Base-by-base conservation (phyloP, 2,329 filamentous ascomycete species). In the Epichloe gansuensis region DNA sequence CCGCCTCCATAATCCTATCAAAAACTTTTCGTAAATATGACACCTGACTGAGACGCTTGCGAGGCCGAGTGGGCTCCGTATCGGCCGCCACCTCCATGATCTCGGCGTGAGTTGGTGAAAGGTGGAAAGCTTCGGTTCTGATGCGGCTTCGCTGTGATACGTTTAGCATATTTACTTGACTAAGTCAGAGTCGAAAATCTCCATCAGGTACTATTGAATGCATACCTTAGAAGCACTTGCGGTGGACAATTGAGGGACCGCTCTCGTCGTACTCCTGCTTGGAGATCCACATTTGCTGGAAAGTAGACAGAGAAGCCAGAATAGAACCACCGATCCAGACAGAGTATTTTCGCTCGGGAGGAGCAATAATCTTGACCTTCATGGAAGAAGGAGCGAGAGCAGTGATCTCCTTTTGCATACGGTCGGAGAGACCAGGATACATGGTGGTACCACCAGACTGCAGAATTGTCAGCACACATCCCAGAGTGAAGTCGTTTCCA, bases 251-350 rank as follows among this genome's bases (percentile, higher is more conserved):
- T 70, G 90, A 96, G 67, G 91, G 93, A 78, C 91, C 91, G 75
- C 86, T 93, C 89, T 97, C 93, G 81, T 98, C 93, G 85, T 97
- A 97, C 82, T 97, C 91, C 81, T 98, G 93, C 89, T 98, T 98
- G 68, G 93, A 98, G 85, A 98, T 97, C 93, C 93, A 98, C 93
- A 98, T 98, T 81, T 98, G 93, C 83, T 98, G 93, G 91, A 98
- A 98, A 76, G 93, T 98, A 65, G 93, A 98, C 68, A 98, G 87
- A 60, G 93, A 98, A 66, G 93, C 93, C 70, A 98, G 79, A 78
- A 98, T 98, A 75, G 93, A 98, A 84, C 93, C 93, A 93, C 93
- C 93, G 74, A 98, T 98, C 93, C 93, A 98, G 82, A 98, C 93
- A 60, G 93, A 97, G 89, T 98, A 98, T 84, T 98, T 98, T 78